These are phyloP conservation scores for Misopates orontium DNA, from an alignment of 257 asterid species.

Conservation along the genomic window DNA sequence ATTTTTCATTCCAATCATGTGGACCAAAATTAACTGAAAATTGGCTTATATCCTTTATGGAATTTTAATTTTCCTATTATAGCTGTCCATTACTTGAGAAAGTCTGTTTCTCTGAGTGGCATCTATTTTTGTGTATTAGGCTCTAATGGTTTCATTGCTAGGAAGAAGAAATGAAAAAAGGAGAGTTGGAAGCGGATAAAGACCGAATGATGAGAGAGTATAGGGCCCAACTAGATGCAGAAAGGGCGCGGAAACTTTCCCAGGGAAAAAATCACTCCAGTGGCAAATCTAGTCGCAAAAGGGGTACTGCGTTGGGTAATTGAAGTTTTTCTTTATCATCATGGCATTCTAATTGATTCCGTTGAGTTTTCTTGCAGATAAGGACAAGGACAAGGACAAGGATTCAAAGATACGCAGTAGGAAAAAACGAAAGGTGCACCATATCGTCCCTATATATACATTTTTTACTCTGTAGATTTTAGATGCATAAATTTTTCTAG, in stretches of 20 bases:
- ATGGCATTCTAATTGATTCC: slow-evolving; percentile 15
- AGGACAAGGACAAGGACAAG: slow-evolving; percentile 81
- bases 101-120: neutral
- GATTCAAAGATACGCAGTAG: slow-evolving; percentile 73
- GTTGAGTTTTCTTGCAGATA: slow-evolving; percentile 56
- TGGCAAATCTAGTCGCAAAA: slow-evolving; percentile 64
- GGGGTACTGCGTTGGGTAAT: slow-evolving; percentile 46
- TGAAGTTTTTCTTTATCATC: slow-evolving; percentile 7
- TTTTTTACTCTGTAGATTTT: neutral
- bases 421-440: slow-evolving; percentile 87
- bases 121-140: slow-evolving; percentile 7
- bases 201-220: slow-evolving; percentile 97
- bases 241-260: slow-evolving; percentile 79
- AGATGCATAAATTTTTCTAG: neutral
- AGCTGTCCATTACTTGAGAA: neutral
- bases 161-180: slow-evolving; percentile 98
- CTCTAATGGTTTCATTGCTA: slow-evolving; percentile 50
- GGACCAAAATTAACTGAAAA: neutral
- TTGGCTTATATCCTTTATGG: neutral
- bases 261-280: slow-evolving; percentile 86
- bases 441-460: slow-evolving; percentile 8
- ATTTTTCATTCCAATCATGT: neutral
- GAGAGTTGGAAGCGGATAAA: slow-evolving; percentile 98
- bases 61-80: neutral
- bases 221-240: slow-evolving; percentile 98